Base-by-base conservation (phyloP, 371 early-diverging fungal genomes). In the Mortierella sp. region DNA sequence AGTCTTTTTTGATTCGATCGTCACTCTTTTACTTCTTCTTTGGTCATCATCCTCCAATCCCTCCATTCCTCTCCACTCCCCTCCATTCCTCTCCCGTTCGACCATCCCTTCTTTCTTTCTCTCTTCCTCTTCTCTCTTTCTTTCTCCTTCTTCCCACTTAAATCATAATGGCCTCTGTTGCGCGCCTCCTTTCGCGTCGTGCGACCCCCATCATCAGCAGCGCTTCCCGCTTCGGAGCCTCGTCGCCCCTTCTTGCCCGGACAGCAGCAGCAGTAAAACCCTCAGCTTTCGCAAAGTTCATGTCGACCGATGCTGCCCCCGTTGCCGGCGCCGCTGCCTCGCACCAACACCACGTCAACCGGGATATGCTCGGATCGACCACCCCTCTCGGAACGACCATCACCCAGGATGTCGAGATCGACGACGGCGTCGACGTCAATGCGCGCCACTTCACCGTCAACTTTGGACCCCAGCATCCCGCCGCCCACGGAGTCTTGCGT, bases 401-500 rank as follows among this genome's bases (percentile, higher is more conserved):
- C 50, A 74, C 75, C 11, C 75, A 77, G 67, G 70, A 82, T 39
- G 76, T 73, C 22, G 80, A 77, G 45, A 81, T 82, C 40, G 85
- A 85, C 10, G 88, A 90, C 31, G 88, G 87, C 55, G 90, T 90
- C 39, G 92, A 91, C 64, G 87, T 88, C 73, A 91, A 89, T 77
- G 79, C 91, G 79, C 91, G 91, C 75, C 91, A 94, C 80, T 96
- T 93, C 86, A 96, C 98, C 47, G 92, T 99, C 90, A 99, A 99
- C 91, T 98, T 99, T 88, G 99, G 99, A 67, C 99, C 99, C 55
- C 98, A 99, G 90, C 99, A 99, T 91, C 99, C 99, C 39, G 99
- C 99, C 50, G 99, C 99, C 70, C 99, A 99, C 95, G 99, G 99
- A 84, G 99, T 99, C 86, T 90, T 99, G 86, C 96, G 99, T 80